These are phyloP conservation scores for Chamaecyparis obtusa DNA, from an alignment of 75 land plant genomes.

Conservation along the genomic window DNA sequence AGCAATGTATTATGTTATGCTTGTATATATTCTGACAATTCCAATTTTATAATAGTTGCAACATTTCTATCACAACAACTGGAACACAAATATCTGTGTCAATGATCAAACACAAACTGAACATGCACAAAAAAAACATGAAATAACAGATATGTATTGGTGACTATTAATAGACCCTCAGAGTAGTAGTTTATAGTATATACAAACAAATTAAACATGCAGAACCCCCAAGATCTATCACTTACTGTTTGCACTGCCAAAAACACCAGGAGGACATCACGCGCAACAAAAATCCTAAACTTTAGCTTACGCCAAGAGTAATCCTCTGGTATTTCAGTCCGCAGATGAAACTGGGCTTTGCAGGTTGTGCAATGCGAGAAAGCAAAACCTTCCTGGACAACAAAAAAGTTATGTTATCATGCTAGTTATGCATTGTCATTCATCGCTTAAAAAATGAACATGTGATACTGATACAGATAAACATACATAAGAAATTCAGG, in stretches of 20 bases:
- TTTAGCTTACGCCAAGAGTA: constrained; percentile 88
- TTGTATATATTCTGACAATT: background rate
- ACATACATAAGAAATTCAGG: background rate
- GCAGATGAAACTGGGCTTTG: constrained; percentile 87
- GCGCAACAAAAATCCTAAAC: constrained; percentile 87
- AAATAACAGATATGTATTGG: background rate
- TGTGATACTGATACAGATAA: background rate
- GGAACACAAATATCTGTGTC: background rate
- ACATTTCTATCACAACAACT: background rate
- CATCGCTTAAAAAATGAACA: background rate
- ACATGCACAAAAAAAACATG: too few species aligned
- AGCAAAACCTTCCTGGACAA: constrained; percentile 91
- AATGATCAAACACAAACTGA: background rate
- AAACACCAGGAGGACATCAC: constrained; percentile 92
- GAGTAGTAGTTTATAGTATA: background rate
- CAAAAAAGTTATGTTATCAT: background rate
- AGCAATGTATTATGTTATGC: background rate
- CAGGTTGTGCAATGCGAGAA: constrained; percentile 97
- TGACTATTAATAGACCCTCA: background rate
- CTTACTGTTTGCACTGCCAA: constrained; percentile 90
- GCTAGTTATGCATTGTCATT: background rate
- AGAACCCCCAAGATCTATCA: background rate
- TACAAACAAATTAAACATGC: background rate
- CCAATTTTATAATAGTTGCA: background rate
- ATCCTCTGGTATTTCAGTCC: constrained; percentile 67